These are phyloP conservation scores for Malus hybrid DNA, from an alignment of 331 rosid species.

Conservation along the genomic window DNA sequence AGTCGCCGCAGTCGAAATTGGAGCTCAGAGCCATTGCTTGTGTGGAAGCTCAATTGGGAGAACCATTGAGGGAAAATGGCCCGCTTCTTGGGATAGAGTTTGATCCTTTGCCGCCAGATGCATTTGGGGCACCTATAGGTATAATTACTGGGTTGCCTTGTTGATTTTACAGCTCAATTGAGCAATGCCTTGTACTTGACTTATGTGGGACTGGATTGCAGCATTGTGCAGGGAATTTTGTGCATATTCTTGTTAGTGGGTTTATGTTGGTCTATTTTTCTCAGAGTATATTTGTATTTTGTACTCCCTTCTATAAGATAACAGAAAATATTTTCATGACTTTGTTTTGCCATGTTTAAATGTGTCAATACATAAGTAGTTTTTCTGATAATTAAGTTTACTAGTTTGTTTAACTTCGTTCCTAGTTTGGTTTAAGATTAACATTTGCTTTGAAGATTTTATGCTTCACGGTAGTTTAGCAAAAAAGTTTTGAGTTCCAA, in stretches of 20 bases:
- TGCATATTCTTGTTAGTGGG: background rate
- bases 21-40: conserved; percentile 87
- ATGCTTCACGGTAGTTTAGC: background rate
- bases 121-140: conserved; percentile 94
- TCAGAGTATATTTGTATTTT: background rate
- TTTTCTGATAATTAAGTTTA: background rate
- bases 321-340: background rate
- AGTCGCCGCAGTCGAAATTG: conserved; percentile 59
- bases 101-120: conserved; percentile 95
- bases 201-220: background rate
- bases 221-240: background rate
- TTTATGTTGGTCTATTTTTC: background rate
- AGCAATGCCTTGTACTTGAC: background rate
- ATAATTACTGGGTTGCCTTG: conserved; percentile 3
- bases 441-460: background rate
- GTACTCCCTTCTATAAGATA: background rate
- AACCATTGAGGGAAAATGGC: conserved; percentile 87
- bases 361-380: background rate
- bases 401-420: background rate
- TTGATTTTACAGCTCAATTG: background rate
- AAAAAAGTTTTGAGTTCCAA: background rate
- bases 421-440: background rate
- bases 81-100: conserved; percentile 90
- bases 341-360: background rate
- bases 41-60: conserved; percentile 93